Evolutionary conservation across 106 monocot species (phyloP).

Genomic region (Acorus gramineus): DNA sequence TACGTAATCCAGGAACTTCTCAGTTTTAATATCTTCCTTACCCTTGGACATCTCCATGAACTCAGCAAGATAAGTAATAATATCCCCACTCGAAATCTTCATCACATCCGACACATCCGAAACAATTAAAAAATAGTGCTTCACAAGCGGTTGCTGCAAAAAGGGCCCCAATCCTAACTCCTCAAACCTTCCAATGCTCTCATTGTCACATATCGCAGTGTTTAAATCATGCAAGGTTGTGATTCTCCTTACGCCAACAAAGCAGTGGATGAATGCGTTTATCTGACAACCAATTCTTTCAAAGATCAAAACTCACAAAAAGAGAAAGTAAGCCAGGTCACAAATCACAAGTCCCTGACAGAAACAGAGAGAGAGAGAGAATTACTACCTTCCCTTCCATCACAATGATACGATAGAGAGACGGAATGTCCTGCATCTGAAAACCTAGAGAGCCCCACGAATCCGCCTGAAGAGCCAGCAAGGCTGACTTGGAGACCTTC

Average conservation of each 20-base stretch:
- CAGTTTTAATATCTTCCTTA: constrained; percentile 10
- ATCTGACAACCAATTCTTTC: constrained; percentile 5
- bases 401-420: constrained; percentile 9
- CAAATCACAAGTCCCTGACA: not conserved
- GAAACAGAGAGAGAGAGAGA: not conserved
- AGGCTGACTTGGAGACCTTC: constrained; percentile 16
- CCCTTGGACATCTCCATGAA: constrained; percentile 5
- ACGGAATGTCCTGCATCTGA: constrained; percentile 4
- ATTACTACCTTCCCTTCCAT: constrained; percentile 17
- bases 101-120: constrained; percentile 13
- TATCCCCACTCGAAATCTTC: constrained; percentile 12
- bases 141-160: constrained; percentile 14
- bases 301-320: too few species aligned
- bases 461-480: constrained; percentile 8
- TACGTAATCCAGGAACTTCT: constrained; percentile 20
- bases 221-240: constrained; percentile 20
- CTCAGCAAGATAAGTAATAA: constrained; percentile 1
- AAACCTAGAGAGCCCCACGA: constrained; percentile 19
- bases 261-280: constrained; percentile 27
- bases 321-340: not conserved
- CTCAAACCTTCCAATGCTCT: constrained; percentile 24
- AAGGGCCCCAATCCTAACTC: constrained; percentile 25
- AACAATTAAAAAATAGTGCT: constrained; percentile 16
- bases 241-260: constrained; percentile 17
- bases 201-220: constrained; percentile 12